Conservation (phyloP, 768 basidiomycete species). For the Leucocoprinus birnbaumii region DNA sequence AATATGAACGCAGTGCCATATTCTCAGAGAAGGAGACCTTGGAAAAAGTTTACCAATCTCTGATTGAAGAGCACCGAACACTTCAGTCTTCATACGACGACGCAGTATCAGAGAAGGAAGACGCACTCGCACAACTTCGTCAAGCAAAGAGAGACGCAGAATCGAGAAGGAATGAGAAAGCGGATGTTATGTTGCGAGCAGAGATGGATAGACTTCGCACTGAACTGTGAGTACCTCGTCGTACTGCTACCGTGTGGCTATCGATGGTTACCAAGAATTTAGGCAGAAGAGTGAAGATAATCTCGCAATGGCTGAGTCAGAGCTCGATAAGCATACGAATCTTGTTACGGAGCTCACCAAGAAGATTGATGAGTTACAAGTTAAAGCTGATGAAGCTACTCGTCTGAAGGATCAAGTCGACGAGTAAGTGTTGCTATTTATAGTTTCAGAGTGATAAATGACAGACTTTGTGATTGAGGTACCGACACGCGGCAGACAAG, state of each 20-base stretch:
- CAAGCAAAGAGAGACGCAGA: constrained; percentile 60
- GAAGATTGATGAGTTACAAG: constrained; percentile 80
- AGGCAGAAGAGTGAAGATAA: constrained; percentile 96
- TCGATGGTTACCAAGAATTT: constrained; percentile 15
- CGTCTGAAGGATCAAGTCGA: constrained; percentile 92
- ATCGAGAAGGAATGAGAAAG: constrained; percentile 60
- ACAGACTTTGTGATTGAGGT: constrained; percentile 40
- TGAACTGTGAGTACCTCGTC: constrained; percentile 69
- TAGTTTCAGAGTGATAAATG: neutral
- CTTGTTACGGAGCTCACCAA: constrained; percentile 71
- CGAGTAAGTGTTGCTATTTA: constrained; percentile 55
- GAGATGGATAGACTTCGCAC: constrained; percentile 80
- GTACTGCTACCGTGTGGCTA: neutral
- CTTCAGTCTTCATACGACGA: constrained; percentile 82
- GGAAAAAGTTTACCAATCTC: constrained; percentile 72
- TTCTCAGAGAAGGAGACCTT: constrained; percentile 84
- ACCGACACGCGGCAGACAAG: constrained; percentile 89
- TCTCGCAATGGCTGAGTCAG: constrained; percentile 75
- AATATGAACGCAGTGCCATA: constrained; percentile 75
- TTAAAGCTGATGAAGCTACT: constrained; percentile 70
- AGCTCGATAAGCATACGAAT: constrained; percentile 75
- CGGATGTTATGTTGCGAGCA: constrained; percentile 70
- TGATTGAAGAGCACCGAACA: constrained; percentile 72
- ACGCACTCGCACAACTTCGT: constrained; percentile 59
- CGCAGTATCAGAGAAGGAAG: constrained; percentile 72